These are phyloP conservation scores for Magnolia sinica DNA, from an alignment of 164 flowering plant genomes.

Conservation along the genomic window DNA sequence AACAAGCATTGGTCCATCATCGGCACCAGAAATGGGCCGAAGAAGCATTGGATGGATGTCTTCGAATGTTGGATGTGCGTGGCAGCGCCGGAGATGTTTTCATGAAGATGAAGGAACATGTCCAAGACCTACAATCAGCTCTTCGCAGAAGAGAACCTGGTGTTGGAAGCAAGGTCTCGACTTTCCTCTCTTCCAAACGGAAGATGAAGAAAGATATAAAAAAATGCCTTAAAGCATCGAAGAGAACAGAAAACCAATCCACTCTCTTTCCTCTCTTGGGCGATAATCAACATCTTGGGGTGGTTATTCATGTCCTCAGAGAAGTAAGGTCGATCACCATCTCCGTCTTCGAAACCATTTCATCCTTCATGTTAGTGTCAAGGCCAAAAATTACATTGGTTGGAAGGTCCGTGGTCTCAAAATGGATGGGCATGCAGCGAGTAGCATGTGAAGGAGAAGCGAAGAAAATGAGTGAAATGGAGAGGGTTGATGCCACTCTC, in stretches of 20 bases:
- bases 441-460: slow-evolving; percentile 10
- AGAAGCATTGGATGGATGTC: slow-evolving; percentile 30
- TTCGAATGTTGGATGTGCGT: slow-evolving; percentile 36
- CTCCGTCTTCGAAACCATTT: slow-evolving; percentile 29
- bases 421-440: slow-evolving; percentile 7
- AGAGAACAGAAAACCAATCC: slow-evolving; percentile 12
- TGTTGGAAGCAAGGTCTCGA: neutral
- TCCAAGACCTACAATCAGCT: slow-evolving; percentile 22
- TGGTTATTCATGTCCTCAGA: slow-evolving; percentile 25
- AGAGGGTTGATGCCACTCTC: slow-evolving; percentile 28
- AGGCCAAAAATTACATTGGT: slow-evolving; percentile 25
- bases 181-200: slow-evolving; percentile 27
- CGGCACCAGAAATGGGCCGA: slow-evolving; percentile 21
- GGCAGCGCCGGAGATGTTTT: slow-evolving; percentile 22
- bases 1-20: slow-evolving; percentile 9
- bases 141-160: slow-evolving; percentile 29
- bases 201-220: slow-evolving; percentile 25
- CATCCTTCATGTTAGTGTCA: slow-evolving; percentile 27
- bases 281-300: neutral
- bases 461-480: slow-evolving; percentile 32
- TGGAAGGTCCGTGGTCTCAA: slow-evolving; percentile 26
- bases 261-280: neutral
- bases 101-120: slow-evolving; percentile 26
- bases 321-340: slow-evolving; percentile 31
- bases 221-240: slow-evolving; percentile 27